Conservation (phyloP, 768 basidiomycete species). For the Suillus weaverae region DNA sequence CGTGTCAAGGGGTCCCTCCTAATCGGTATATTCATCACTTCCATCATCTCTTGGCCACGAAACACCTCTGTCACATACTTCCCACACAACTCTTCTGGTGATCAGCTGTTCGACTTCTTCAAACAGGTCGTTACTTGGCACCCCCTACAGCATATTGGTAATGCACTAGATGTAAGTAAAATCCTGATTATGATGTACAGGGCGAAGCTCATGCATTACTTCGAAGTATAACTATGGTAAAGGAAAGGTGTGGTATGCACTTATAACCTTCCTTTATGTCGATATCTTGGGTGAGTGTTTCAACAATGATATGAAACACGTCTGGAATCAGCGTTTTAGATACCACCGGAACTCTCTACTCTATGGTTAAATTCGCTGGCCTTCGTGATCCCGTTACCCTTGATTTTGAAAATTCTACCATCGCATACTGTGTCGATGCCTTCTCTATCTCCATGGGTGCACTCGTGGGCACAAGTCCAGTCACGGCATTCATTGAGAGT, state of each 20-base stretch:
- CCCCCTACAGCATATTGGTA: conserved; percentile 58
- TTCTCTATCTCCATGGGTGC: conserved; percentile 82
- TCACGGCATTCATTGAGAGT: conserved; percentile 81
- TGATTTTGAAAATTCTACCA: conserved; percentile 82
- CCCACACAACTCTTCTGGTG: conserved; percentile 67
- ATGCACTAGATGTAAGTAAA: conserved; percentile 60
- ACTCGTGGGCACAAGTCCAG: conserved; percentile 76
- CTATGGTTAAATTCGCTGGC: conserved; percentile 91
- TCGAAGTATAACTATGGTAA: conserved; percentile 54
- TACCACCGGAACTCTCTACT: conserved; percentile 73
- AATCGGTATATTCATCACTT: conserved; percentile 81
- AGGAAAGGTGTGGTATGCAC: conserved; percentile 82
- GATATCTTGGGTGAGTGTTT: conserved; percentile 66
- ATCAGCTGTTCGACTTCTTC: conserved; percentile 80
- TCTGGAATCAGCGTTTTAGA: conserved; percentile 17
- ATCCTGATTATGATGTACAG: neutral
- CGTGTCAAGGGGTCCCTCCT: conserved; percentile 82
- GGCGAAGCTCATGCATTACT: conserved; percentile 10
- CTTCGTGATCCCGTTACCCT: conserved; percentile 80
- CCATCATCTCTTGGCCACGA: conserved; percentile 88
- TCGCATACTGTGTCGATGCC: conserved; percentile 83
- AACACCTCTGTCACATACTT: conserved; percentile 78
- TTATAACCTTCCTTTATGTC: conserved; percentile 88
- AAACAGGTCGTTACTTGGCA: conserved; percentile 81
- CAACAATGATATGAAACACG: neutral